A percentile compares a stretch with the other conserved stretches of the same genome.
Conservation (phyloP, 768 basidiomycete species). For the Tubosaeta sp. region DNA sequence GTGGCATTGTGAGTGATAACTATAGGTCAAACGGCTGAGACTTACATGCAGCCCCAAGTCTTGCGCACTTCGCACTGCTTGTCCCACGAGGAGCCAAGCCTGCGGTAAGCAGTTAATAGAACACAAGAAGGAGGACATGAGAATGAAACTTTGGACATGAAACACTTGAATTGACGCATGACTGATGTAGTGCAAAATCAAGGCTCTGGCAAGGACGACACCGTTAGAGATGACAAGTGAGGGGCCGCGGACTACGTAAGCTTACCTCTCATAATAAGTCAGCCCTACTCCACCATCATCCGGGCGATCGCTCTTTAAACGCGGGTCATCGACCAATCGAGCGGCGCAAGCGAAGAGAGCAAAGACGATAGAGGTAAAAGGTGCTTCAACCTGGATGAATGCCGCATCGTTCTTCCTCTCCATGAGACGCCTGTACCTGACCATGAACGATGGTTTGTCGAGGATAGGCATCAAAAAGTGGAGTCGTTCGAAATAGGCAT, state of each 20-base stretch:
- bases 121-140: slow-evolving; percentile 88
- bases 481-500: slow-evolving; percentile 82
- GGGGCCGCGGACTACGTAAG: slow-evolving; percentile 3
- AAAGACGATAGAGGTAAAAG: slow-evolving; percentile 80
- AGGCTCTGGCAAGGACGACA: slow-evolving; percentile 48
- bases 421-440: slow-evolving; percentile 71
- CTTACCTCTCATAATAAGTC: slow-evolving; percentile 85
- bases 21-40: slow-evolving; percentile 6
- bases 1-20: slow-evolving; percentile 15
- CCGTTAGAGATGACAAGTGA: slow-evolving; percentile 1
- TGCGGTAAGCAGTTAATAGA: slow-evolving; percentile 92
- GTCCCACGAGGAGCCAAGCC: slow-evolving; percentile 89
- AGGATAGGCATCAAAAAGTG: slow-evolving; percentile 88
- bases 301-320: slow-evolving; percentile 52
- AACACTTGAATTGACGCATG: slow-evolving; percentile 79
- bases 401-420: slow-evolving; percentile 52
- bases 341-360: slow-evolving; percentile 90
- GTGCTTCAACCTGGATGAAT: slow-evolving; percentile 56
- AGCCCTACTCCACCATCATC: slow-evolving; percentile 87
- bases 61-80: slow-evolving; percentile 85
- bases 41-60: slow-evolving; percentile 90
- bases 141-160: slow-evolving; percentile 87
- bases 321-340: slow-evolving; percentile 69
- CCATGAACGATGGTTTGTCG: slow-evolving; percentile 80
- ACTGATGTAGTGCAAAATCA: slow-evolving; percentile 90